phyloP scores from a whole-genome alignment of 2,329 filamentous ascomycete genomes.

The Berkeleyomyces rouxiae region DNA sequence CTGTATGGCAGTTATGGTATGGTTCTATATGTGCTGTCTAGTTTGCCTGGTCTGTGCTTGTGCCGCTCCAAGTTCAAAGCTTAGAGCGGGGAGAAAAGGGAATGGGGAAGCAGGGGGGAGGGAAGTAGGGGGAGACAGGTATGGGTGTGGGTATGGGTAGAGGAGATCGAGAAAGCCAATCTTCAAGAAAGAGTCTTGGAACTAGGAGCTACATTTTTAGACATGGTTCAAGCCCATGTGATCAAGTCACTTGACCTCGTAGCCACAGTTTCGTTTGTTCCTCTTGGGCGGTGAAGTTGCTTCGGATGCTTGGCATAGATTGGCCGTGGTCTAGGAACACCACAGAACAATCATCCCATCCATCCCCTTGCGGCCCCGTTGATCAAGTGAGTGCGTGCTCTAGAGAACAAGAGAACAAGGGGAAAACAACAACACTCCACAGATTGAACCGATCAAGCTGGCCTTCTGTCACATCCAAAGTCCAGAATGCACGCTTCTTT shows the following conservation, averaged over 20 bases:
- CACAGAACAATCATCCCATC: neutral
- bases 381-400: neutral
- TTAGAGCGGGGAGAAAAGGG: neutral
- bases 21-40: neutral
- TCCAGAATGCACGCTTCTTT: too few relatives aligned
- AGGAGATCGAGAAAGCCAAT: neutral
- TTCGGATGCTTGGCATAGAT: neutral
- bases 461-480: too few relatives aligned
- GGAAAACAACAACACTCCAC: neutral
- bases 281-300: neutral
- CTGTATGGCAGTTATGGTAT: neutral
- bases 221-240: constrained; percentile 7
- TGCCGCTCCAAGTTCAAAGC: neutral
- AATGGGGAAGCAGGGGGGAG: neutral
- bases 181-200: neutral
- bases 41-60: neutral
- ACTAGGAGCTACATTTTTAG: neutral
- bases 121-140: neutral
- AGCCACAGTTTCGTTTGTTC: neutral
- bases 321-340: neutral
- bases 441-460: neutral
- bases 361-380: neutral
- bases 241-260: constrained; percentile 8
- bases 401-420: neutral
- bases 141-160: neutral